Percentiles rank a stretch among this genome's conserved stretches.
phyloP scores from a whole-genome alignment of 148 eudicot genomes.

The Vaccinium myrtillus region DNA sequence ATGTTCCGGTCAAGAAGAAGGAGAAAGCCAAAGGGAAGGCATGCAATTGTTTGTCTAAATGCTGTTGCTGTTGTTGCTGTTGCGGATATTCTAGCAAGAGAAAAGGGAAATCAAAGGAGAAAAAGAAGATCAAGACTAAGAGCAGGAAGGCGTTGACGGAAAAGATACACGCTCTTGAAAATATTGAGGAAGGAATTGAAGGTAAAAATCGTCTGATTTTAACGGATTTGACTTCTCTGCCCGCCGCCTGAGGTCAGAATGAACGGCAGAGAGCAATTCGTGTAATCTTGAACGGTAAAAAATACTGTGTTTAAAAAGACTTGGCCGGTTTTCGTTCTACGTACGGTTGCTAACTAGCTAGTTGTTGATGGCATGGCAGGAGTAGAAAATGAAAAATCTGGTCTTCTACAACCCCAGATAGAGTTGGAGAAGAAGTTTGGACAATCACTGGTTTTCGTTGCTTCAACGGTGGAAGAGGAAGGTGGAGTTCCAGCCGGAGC shows the following conservation, averaged over 20 bases:
- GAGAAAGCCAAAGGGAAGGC: conserved; percentile 73
- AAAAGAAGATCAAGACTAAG: conserved; percentile 42
- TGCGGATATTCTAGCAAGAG: conserved; percentile 14
- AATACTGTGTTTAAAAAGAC: not conserved
- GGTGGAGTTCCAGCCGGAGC: conserved; percentile 72
- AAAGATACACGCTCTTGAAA: conserved; percentile 55
- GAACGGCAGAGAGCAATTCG: not conserved
- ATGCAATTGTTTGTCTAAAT: conserved; percentile 87
- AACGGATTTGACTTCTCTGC: not conserved
- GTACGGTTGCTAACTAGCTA: not conserved
- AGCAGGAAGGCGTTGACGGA: conserved; percentile 31
- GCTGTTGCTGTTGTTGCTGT: conserved; percentile 76
- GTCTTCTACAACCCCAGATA: conserved; percentile 68
- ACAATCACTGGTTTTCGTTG: conserved; percentile 89
- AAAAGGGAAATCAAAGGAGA: conserved; percentile 51
- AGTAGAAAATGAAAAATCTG: conserved; percentile 68
- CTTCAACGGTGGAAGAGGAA: conserved; percentile 79
- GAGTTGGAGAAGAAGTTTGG: conserved; percentile 92
- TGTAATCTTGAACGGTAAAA: too few species aligned
- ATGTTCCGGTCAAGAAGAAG: conserved; percentile 80
- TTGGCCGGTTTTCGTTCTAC: too few species aligned
- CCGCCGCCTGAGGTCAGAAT: not conserved
- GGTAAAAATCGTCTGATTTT: conserved; percentile 30
- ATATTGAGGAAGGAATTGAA: conserved; percentile 64
- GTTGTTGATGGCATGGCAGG: conserved; percentile 39